phyloP scores from a whole-genome alignment of 192 early-diverging fungal genomes.

The Geranomyces michiganensis region DNA sequence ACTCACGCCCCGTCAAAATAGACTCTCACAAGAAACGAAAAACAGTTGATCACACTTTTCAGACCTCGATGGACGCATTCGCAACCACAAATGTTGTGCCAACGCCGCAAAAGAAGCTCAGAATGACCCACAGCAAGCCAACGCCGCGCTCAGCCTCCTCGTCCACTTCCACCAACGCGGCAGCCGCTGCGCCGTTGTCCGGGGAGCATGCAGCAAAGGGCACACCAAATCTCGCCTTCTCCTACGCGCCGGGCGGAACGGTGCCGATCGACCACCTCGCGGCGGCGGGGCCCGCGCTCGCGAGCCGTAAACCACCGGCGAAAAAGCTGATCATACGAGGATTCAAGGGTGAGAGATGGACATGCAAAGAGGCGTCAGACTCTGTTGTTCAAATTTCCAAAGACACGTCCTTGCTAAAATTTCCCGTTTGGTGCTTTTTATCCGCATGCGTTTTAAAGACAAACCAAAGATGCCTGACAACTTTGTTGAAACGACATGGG shows the following conservation, averaged over 20 bases:
- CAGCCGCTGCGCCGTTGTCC: no score
- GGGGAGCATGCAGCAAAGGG: no score
- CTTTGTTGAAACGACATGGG: slow-evolving; percentile 69
- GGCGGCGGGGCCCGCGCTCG: not conserved
- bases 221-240: not conserved
- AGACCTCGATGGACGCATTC: no score
- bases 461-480: slow-evolving; percentile 63
- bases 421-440: not conserved
- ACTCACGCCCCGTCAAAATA: no score
- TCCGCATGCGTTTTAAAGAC: slow-evolving; percentile 29
- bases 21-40: no score
- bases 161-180: no score
- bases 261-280: not conserved
- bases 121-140: no score
- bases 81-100: no score
- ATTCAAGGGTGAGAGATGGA: slow-evolving; percentile 59
- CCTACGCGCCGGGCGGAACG: not conserved
- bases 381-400: not conserved
- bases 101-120: no score
- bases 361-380: not conserved
- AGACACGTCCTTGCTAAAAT: not conserved
- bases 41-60: no score
- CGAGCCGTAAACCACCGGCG: not conserved
- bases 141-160: no score
- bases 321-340: slow-evolving; percentile 68